Base-by-base conservation (phyloP, 2,329 filamentous ascomycete genomes). In the Diaporthe vexans region DNA sequence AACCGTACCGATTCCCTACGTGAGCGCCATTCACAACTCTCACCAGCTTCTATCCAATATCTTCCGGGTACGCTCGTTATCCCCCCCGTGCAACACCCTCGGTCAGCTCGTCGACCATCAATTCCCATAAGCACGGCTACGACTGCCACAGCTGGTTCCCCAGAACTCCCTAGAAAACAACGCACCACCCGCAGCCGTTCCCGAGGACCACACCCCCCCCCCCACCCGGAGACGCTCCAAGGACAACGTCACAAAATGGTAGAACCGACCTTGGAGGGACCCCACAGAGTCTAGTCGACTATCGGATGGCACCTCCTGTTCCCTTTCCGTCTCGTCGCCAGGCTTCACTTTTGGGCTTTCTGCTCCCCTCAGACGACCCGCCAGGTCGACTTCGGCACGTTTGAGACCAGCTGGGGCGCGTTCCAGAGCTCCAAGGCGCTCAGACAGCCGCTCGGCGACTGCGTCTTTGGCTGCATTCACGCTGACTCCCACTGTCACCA, bases 381-480 rank as follows among this genome's bases (percentile, higher is more conserved):
- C 24, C 59, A n/a, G 26, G 59, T 65, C 24, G 43, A 65, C 9
- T 65, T 65, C 43, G 7, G 21, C 59, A n/a, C 43, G 24, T 65
- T 65, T 26, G 40, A 33, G 19, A 33, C 59, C 21, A 65, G 59
- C 26, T 65, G 59, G 59, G 40, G 10, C 59, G 59, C 59, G 24
- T 65, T 65, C 26, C 59, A 65, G 43, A 65, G 59, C 59, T 65
- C 59, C 17, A 65, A 65, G 40, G 17, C 59, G 43, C 40, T 65
- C 40, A 33, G 33, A 17, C 59, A 65, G 24, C 59, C 59, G 26
- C 59, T 65, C 9, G 40, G 59, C 40, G 59, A 65, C 59, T 65
- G 59, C 43, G 43, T 65, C 17, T 65, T 65, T 24, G 59, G 59
- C 59, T 65, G 59, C 59, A 65, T 65, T 26, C 59, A 65, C 59